These are phyloP conservation scores for Halocafeteria seosinensis DNA, from an alignment of 108 stramenopile species.

Conservation along the genomic window DNA sequence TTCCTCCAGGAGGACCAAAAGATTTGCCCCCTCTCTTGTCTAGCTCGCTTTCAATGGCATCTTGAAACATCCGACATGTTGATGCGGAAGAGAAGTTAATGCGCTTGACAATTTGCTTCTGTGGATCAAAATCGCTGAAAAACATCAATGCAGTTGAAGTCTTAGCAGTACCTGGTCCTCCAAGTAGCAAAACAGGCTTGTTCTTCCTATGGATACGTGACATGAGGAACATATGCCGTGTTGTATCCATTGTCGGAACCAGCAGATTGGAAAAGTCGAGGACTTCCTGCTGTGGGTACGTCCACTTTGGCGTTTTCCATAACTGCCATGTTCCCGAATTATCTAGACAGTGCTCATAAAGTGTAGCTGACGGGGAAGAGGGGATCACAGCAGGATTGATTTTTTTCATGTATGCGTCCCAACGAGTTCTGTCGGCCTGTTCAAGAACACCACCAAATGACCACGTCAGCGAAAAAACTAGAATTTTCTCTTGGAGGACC, in stretches of 20 bases:
- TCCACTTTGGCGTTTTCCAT: conserved; percentile 21
- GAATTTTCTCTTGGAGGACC: conserved; percentile 17
- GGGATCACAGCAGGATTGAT: background rate
- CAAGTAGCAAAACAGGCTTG: conserved; percentile 29
- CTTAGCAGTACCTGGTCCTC: conserved; percentile 41
- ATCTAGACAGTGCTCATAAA: conserved; percentile 16
- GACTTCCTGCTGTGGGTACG: conserved; percentile 7
- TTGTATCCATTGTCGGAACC: conserved; percentile 29
- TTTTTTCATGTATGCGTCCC: conserved; percentile 11
- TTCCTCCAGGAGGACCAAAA: conserved; percentile 29
- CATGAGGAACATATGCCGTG: conserved; percentile 21
- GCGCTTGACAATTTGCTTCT: conserved; percentile 12
- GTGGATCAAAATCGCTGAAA: conserved; percentile 1
- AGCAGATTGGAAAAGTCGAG: conserved; percentile 23
- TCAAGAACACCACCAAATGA: conserved; percentile 27
- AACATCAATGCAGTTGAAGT: conserved; percentile 39
- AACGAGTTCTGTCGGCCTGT: conserved; percentile 14
- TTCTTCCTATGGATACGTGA: conserved; percentile 13
- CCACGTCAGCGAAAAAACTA: conserved; percentile 26
- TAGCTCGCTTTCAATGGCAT: conserved; percentile 31
- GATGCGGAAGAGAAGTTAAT: conserved; percentile 31
- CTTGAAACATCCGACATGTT: conserved; percentile 22
- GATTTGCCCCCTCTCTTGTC: conserved; percentile 46
- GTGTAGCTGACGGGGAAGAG: background rate
- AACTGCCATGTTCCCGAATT: conserved; percentile 25